Evolutionary conservation across 768 basidiomycete species (phyloP), one percentile per base, ranked within the genome.

Genomic region (Crassisporium funariophilum): DNA sequence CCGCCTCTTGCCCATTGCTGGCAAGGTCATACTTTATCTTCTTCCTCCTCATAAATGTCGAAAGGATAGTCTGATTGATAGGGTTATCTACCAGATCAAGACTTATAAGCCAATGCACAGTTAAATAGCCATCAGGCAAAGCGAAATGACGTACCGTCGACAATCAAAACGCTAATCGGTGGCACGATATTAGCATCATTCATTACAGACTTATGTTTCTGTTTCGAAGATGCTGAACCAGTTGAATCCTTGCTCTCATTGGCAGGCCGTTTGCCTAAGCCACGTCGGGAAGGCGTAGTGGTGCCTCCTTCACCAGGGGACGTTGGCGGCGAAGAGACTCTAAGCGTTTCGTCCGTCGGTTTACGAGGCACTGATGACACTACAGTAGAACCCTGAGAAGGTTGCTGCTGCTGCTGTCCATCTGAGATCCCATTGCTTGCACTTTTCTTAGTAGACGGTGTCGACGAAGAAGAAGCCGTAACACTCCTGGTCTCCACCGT

Each of bases 131-230:
- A 27, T 15, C 35, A 29, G 10, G 52, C 10, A 31, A 31, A n/a
- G 13, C 7, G 40, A 33, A 5, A 31, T 13, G 34, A 73, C 86
- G 51, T 54, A 92, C 95, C 95, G 66, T 99, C 97, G 29, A 98
- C 97, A 58, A 99, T 97, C 58, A 99, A 78, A 1, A 99, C 97
- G 58, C 90, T 95, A 62, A 99, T 98, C 0, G 97, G 97, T 3
- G 97, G 97, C 2, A 95, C 87, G 23, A 98, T 86, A 49, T 83
- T 84, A 20, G 77, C 75, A 46, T 90, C 87, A 5, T 73, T 62
- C 6, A 70, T 54, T 19, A 45, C 50, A 22, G 52, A 15, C 5
- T 69, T 69, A 58, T 82, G 84, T 42, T 75, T 82, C 66, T 81
- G 83, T 41, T 63, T 67, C 16, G 51, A 66, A 31, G 66, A 52